Conservation (phyloP, 805 yeast species). For the Myxozyma neglecta region DNA sequence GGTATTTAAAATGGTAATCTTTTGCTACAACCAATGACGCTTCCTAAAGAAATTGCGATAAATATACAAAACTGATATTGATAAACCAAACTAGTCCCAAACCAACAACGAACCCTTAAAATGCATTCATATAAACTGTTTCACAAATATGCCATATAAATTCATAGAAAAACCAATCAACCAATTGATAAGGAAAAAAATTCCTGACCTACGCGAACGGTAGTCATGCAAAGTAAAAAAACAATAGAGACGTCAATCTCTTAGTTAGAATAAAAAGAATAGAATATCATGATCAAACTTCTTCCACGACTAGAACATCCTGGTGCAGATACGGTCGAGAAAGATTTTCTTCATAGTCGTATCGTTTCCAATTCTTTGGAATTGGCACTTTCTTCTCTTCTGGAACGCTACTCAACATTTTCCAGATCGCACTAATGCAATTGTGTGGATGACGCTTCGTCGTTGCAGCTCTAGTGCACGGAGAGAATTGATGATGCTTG, state of each 20-base stretch:
- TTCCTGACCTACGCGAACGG: not conserved
- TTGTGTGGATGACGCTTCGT: not conserved
- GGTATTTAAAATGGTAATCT: too few relatives aligned
- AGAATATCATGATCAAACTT: not conserved
- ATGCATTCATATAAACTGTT: too few relatives aligned
- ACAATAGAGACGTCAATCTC: too few relatives aligned
- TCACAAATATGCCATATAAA: too few relatives aligned
- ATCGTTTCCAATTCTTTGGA: constrained; percentile 13
- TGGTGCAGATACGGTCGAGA: not conserved
- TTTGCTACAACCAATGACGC: too few relatives aligned
- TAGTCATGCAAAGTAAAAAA: not conserved
- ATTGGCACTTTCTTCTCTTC: constrained; percentile 10
- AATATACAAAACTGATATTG: too few relatives aligned
- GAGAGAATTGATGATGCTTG: not conserved
- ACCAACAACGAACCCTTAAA: too few relatives aligned
- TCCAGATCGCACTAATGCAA: not conserved
- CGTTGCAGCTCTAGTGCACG: not conserved
- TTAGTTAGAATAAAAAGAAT: too few relatives aligned
- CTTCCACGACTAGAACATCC: constrained; percentile 7
- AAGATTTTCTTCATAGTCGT: constrained; percentile 4
- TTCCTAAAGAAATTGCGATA: too few relatives aligned
- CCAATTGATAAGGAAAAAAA: too few relatives aligned
- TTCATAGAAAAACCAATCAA: too few relatives aligned
- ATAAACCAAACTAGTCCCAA: too few relatives aligned
- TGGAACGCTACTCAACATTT: not conserved